Conservation (phyloP, 2,329 filamentous ascomycete species). For the Aspergillus intermedius region DNA sequence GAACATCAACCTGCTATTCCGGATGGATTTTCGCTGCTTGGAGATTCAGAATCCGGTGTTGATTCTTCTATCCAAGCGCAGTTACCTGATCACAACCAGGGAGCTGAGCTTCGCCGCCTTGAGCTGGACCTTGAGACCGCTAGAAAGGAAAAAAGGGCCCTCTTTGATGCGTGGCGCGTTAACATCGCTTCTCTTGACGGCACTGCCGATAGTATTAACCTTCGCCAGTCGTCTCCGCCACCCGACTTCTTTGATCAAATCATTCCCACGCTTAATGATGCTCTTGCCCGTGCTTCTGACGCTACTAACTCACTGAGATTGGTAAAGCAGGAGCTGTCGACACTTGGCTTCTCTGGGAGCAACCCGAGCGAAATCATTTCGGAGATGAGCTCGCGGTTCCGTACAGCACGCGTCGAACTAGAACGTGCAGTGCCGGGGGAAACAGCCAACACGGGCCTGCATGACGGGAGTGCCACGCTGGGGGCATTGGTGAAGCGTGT, state of each 20-base stretch:
- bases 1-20: constrained; percentile 6
- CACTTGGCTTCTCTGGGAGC: constrained; percentile 33
- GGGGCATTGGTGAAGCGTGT: constrained; percentile 35
- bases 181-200: constrained; percentile 20
- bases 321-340: constrained; percentile 30
- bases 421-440: constrained; percentile 41
- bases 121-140: constrained; percentile 33
- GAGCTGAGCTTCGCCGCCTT: constrained; percentile 24
- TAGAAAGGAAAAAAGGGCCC: constrained; percentile 31
- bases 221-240: constrained; percentile 29
- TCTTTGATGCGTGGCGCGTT: constrained; percentile 36
- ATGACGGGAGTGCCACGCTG: constrained; percentile 35
- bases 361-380: constrained; percentile 27
- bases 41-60: constrained; percentile 4
- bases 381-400: constrained; percentile 35
- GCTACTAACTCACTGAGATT: constrained; percentile 31
- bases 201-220: constrained; percentile 12
- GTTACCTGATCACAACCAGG: constrained; percentile 9
- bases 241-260: constrained; percentile 34
- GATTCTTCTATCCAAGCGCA: constrained; percentile 15
- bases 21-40: constrained; percentile 14
- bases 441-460: constrained; percentile 30
- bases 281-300: constrained; percentile 32
- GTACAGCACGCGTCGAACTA: constrained; percentile 38
- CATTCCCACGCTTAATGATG: constrained; percentile 28